Evolutionary conservation across 2,329 filamentous ascomycete genomes (phyloP).

Genomic region (Fusarium pseudograminearum): DNA sequence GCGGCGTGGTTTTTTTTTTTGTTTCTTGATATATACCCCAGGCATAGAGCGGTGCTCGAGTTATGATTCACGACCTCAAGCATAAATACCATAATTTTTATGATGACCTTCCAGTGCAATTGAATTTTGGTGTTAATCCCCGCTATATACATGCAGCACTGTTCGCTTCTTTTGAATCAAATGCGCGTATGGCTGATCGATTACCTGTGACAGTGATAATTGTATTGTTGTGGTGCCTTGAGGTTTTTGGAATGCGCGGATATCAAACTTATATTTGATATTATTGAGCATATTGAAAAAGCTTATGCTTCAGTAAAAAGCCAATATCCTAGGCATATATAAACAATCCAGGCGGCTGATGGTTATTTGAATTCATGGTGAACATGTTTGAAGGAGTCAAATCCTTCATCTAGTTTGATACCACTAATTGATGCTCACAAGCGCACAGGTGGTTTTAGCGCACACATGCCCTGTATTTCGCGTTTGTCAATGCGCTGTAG

Average conservation of each 20-base stretch:
- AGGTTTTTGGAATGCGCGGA: background rate
- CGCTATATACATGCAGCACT: background rate
- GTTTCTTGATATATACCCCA: constrained; percentile 34
- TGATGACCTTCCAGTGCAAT: background rate
- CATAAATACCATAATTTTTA: constrained; percentile 7
- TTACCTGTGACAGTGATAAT: background rate
- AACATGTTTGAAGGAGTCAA: background rate
- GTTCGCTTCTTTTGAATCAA: background rate
- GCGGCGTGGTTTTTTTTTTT: background rate
- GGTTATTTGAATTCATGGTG: background rate
- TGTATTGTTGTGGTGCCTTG: background rate
- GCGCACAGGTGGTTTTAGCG: constrained; percentile 20
- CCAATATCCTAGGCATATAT: background rate
- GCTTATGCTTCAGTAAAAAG: fast-evolving
- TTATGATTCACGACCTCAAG: constrained; percentile 16
- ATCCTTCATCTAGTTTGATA: background rate
- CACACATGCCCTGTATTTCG: constrained; percentile 15
- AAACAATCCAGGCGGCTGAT: background rate
- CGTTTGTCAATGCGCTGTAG: constrained; percentile 24
- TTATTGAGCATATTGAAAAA: background rate
- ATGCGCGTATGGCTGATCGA: background rate
- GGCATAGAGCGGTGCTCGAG: constrained; percentile 13
- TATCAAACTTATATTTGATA: background rate
- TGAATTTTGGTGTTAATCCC: background rate
- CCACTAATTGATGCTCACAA: too few relatives aligned